phyloP scores from a whole-genome alignment of 371 early-diverging fungal species.

The Apophysomyces elegans region DNA sequence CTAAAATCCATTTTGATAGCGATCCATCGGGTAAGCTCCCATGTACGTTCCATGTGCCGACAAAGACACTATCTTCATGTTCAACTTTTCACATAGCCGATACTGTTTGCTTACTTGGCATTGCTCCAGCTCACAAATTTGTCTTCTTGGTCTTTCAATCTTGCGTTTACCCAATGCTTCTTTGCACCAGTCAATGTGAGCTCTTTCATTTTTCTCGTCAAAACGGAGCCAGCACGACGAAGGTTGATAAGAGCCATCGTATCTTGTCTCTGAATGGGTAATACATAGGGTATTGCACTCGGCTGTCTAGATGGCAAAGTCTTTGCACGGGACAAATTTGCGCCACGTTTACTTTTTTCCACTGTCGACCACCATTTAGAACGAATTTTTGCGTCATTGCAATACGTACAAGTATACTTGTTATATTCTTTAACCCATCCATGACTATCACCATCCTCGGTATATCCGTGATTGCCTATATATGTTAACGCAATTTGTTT shows the following conservation, averaged over 20 bases:
- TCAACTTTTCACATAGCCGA: neutral
- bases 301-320: constrained; percentile 22
- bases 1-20: constrained; percentile 70
- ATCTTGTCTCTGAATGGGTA: constrained; percentile 41
- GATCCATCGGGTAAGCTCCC: constrained; percentile 68
- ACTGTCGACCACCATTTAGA: neutral
- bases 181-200: constrained; percentile 43
- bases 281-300: constrained; percentile 37
- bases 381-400: neutral
- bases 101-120: constrained; percentile 40
- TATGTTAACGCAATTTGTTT: neutral
- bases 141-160: constrained; percentile 55
- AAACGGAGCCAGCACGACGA: constrained; percentile 33
- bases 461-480: constrained; percentile 18
- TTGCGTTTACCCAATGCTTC: constrained; percentile 63
- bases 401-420: constrained; percentile 22
- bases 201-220: constrained; percentile 15
- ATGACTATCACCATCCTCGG: constrained; percentile 11
- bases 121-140: constrained; percentile 56
- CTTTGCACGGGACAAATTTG: constrained; percentile 22
- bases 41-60: constrained; percentile 94
- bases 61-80: constrained; percentile 60
- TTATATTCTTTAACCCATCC: constrained; percentile 34
- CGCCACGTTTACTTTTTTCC: constrained; percentile 12
- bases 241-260: constrained; percentile 38